Percentiles rank a stretch among this genome's conserved stretches.
Conservation (phyloP, 371 early-diverging fungal genomes). For the Mucor sp. region DNA sequence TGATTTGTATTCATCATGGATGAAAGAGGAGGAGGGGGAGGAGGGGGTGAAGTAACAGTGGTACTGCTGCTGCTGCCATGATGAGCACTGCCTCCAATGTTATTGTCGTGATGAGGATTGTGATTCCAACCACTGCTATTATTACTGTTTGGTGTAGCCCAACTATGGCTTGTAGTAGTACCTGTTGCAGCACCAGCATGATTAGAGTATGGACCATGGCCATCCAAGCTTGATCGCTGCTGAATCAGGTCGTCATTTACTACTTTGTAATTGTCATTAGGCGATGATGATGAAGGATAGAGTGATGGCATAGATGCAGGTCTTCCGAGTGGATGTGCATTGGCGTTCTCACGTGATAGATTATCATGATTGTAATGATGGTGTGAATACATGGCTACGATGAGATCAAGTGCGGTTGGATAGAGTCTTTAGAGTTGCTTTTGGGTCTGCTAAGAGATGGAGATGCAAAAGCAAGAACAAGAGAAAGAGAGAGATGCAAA, state of each 20-base stretch:
- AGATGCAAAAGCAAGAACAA: not conserved
- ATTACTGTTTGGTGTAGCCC: slow-evolving; percentile 12
- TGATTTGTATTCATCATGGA: slow-evolving; percentile 6
- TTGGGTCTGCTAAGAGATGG: too few relatives aligned
- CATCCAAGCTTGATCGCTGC: not conserved
- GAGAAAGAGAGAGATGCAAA: not conserved
- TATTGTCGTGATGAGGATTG: slow-evolving; percentile 13
- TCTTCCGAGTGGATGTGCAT: slow-evolving; percentile 23
- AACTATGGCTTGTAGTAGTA: not conserved
- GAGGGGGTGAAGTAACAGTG: slow-evolving; percentile 6
- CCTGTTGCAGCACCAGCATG: slow-evolving; percentile 4
- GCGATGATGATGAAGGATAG: not conserved
- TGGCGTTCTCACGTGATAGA: slow-evolving; percentile 15
- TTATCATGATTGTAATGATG: slow-evolving; percentile 10
- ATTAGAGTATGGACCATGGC: slow-evolving; percentile 7
- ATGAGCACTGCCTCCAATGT: not conserved
- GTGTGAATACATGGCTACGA: slow-evolving; percentile 8
- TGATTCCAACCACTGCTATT: slow-evolving; percentile 21
- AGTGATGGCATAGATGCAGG: slow-evolving; percentile 24
- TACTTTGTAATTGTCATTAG: not conserved
- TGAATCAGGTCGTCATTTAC: not conserved
- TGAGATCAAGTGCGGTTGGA: not conserved
- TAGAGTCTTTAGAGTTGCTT: not conserved
- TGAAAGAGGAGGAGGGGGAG: slow-evolving; percentile 5
- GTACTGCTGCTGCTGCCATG: slow-evolving; percentile 8